Base-by-base conservation (phyloP, 2,329 filamentous ascomycete species). In the Phyllosticta citrichinensis region DNA sequence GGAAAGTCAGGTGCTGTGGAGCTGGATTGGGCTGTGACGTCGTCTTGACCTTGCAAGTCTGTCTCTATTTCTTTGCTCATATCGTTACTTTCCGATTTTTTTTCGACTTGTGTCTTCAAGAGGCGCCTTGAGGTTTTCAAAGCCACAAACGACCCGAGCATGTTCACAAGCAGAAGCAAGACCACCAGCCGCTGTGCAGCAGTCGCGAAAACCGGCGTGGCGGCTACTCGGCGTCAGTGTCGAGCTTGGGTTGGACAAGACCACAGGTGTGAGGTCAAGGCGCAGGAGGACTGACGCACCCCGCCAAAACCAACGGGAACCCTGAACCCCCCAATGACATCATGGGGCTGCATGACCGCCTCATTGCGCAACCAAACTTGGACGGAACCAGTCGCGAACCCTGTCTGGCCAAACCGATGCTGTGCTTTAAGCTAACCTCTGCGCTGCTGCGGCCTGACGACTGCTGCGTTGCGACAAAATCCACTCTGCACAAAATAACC, bases 241-340 rank as follows among this genome's bases (percentile, higher is more conserved):
- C 40, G 40, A 19, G 35, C n/a, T 47, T 47, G 9, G 40, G 40
- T 47, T 47, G 17, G 14, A 47, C 40, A 47, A 40, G 35, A 40
- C 35, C 4, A 40, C 4, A 17, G 3, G 14, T n/a, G 40, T 47
- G 40, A 47, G 40, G 40, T 47, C 40, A 47, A 47, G 40, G 40
- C 40, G 40, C 40, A 47, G 40, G 40, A 47, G 40, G 40, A 47
- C 40, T 47, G 40, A 47, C 40, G 40, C 40, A 47, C 40, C 40
- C 40, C 40, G 40, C 40, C 40, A 47, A n/a, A 47, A 22, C 22
- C 22, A 22, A 22, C 22, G 22, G 6, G 40, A 47, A 47, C 40
- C 40, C 40, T 47, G 40, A 47, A 35, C 58, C 33, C 11, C 33
- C n/a, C 52, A 11, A 56, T 60, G 58, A 60, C 58, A 60, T 60